These are phyloP conservation scores for Endotrypanum monterogeii DNA, from an alignment of 208 protist genomes.

Conservation along the genomic window DNA sequence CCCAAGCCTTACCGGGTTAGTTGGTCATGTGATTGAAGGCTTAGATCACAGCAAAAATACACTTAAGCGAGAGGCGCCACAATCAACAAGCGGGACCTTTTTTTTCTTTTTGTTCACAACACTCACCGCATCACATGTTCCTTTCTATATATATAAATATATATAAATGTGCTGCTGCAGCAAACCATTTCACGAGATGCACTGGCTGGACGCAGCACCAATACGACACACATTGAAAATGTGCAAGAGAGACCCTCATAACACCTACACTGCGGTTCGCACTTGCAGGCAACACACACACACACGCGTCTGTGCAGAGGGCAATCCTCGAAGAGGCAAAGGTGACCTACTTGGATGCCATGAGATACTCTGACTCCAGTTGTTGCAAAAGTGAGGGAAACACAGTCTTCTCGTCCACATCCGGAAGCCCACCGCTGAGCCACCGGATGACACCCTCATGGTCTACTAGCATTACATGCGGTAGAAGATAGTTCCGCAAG, in stretches of 20 bases:
- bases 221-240: not conserved
- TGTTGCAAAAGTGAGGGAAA: slow-evolving; percentile 71
- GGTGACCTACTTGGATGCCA: slow-evolving; percentile 22
- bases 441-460: slow-evolving; percentile 81
- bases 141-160: no score
- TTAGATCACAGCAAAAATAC: not conserved
- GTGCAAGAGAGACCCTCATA: not conserved
- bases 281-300: not conserved
- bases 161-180: no score
- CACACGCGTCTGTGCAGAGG: not conserved
- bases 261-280: not conserved
- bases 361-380: slow-evolving; percentile 78
- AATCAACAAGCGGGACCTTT: not conserved
- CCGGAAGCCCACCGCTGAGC: slow-evolving; percentile 82
- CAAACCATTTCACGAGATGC: no score
- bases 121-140: no score
- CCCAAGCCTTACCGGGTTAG: not conserved
- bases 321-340: not conserved
- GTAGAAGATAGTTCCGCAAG: slow-evolving; percentile 83
- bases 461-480: slow-evolving; percentile 83
- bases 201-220: no score
- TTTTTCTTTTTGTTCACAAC: not conserved
- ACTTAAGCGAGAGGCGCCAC: not conserved
- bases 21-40: not conserved
- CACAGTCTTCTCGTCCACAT: slow-evolving; percentile 61